phyloP scores from a whole-genome alignment of 805 yeast species.

The Metschnikowia baotianmanensis region DNA sequence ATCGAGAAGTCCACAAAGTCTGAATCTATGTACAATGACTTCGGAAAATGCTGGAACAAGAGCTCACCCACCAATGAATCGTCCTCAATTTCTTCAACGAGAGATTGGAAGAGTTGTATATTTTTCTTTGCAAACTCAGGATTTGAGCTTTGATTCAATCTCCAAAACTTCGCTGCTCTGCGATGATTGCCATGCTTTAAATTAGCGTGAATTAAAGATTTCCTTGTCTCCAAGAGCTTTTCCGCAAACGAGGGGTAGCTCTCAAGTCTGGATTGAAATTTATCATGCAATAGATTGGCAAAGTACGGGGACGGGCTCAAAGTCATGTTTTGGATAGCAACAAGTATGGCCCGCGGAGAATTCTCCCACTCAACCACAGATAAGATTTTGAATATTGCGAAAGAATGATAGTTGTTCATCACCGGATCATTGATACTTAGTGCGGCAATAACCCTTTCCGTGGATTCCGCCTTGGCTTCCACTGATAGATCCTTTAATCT shows the following conservation, averaged over 20 bases:
- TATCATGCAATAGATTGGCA: constrained; percentile 19
- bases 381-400: constrained; percentile 13
- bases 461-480: constrained; percentile 5
- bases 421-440: constrained; percentile 11
- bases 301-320: constrained; percentile 15
- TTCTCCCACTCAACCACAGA: not conserved
- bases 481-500: not conserved
- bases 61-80: not conserved
- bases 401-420: constrained; percentile 13
- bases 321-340: constrained; percentile 13
- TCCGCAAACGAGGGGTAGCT: not conserved
- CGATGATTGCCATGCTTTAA: constrained; percentile 13
- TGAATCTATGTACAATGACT: constrained; percentile 7
- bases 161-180: constrained; percentile 22
- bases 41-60: constrained; percentile 6
- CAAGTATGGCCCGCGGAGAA: constrained; percentile 1
- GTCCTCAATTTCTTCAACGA: not conserved
- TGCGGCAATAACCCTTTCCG: constrained; percentile 9
- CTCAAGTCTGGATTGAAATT: not conserved
- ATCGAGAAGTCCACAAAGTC: constrained; percentile 17
- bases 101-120: not conserved
- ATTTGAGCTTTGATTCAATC: not conserved
- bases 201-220: constrained; percentile 14
- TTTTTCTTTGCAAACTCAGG: constrained; percentile 7
- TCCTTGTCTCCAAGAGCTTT: constrained; percentile 1